Conservation (phyloP, 225 moss, liverwort and hornwort genomes). For the Bryum argenteum region DNA sequence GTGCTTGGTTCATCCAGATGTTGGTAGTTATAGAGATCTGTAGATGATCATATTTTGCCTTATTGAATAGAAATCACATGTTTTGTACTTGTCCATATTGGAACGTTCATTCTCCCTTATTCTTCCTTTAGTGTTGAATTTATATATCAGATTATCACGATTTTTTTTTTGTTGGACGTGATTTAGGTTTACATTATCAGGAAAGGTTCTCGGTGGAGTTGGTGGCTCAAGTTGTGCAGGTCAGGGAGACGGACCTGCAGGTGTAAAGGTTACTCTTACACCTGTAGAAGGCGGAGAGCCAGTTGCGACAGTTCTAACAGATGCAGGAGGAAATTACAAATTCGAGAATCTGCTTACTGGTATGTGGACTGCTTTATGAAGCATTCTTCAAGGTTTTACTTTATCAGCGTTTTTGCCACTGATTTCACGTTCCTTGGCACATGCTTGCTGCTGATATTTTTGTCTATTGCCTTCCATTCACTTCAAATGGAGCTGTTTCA, state of each 20-base stretch:
- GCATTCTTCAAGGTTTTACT: background rate
- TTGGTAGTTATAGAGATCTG: background rate
- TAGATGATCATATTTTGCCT: background rate
- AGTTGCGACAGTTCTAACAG: slow-evolving; percentile 48
- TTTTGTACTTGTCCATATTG: background rate
- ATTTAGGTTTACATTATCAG: slow-evolving; percentile 67
- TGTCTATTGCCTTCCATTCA: background rate
- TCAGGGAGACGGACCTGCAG: slow-evolving; percentile 69
- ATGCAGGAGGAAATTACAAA: slow-evolving; percentile 67
- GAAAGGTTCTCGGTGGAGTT: slow-evolving; percentile 67
- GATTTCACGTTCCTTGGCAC: background rate
- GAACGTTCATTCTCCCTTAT: background rate
- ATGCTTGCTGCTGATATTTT: background rate
- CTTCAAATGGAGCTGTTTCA: background rate
- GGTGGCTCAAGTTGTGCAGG: slow-evolving; percentile 65
- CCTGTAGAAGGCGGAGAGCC: slow-evolving; percentile 36
- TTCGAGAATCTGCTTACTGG: slow-evolving; percentile 74
- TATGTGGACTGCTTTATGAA: slow-evolving; percentile 12
- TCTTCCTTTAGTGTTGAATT: background rate
- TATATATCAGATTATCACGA: background rate
- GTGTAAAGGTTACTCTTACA: slow-evolving; percentile 54
- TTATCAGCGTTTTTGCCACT: background rate
- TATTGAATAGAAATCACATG: background rate
- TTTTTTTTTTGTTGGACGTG: slow-evolving; percentile 2
- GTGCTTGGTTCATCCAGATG: background rate